Percentiles rank a stretch among this genome's conserved stretches.
Evolutionary conservation across 2,329 filamentous ascomycete genomes (phyloP).

Genomic region (Talaromyces albobiverticillius): DNA sequence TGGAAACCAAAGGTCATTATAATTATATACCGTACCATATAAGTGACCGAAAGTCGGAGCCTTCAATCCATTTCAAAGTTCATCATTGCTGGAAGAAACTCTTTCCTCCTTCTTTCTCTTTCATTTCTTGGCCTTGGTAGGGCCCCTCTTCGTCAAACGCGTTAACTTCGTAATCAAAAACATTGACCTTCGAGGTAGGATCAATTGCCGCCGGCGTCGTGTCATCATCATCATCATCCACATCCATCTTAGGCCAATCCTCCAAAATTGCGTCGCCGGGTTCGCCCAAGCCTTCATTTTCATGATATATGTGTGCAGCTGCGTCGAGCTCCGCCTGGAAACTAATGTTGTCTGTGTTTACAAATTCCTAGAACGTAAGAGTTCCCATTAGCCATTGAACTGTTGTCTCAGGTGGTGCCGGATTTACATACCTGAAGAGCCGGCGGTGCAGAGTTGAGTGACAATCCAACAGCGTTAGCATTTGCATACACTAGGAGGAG

Average conservation of each 20-base stretch:
- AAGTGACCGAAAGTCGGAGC: no score
- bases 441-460: slow-evolving; percentile 29
- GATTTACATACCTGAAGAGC: slow-evolving; percentile 33
- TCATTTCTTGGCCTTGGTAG: slow-evolving; percentile 35
- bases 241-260: slow-evolving; percentile 11
- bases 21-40: no score
- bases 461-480: slow-evolving; percentile 41
- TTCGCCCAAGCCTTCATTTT: slow-evolving; percentile 9
- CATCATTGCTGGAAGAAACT: slow-evolving; percentile 10
- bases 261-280: slow-evolving; percentile 7
- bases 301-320: slow-evolving; percentile 18
- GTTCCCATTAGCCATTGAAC: not conserved
- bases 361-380: slow-evolving; percentile 38
- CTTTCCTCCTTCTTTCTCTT: slow-evolving; percentile 27
- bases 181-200: slow-evolving; percentile 27
- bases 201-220: slow-evolving; percentile 1
- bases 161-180: slow-evolving; percentile 38
- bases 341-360: slow-evolving; percentile 48
- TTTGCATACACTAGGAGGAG: slow-evolving; percentile 61
- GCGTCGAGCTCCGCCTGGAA: slow-evolving; percentile 37
- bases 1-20: not conserved
- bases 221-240: slow-evolving; percentile 11
- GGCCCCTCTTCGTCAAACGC: slow-evolving; percentile 32
- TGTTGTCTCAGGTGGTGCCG: not conserved
- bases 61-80: not conserved